These are phyloP conservation scores for Zygosaccharomyces sapae DNA, from an alignment of 1,139 yeast genomes.

Conservation along the genomic window DNA sequence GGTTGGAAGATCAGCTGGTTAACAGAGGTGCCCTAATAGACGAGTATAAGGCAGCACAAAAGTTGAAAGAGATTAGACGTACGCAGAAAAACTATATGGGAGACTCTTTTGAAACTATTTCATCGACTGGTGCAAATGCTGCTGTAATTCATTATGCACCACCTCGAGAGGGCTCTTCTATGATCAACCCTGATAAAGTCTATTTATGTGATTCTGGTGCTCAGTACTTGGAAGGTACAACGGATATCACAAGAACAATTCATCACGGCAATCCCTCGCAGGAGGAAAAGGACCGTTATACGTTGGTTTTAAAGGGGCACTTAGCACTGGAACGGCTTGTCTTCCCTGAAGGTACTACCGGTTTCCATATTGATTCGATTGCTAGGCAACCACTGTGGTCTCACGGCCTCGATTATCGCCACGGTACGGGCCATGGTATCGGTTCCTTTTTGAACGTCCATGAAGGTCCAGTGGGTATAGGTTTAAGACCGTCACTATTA, in stretches of 20 bases:
- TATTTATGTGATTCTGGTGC: constrained; percentile 92
- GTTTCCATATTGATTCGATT: constrained; percentile 73
- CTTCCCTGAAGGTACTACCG: constrained; percentile 87
- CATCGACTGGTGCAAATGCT: constrained; percentile 90
- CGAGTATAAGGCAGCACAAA: constrained; percentile 75
- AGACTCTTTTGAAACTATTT: constrained; percentile 85
- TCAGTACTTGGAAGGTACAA: constrained; percentile 91
- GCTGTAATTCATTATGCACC: constrained; percentile 93
- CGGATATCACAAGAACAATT: constrained; percentile 90
- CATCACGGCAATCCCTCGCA: constrained; percentile 69
- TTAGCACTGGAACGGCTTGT: constrained; percentile 69
- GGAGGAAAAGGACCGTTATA: constrained; percentile 71
- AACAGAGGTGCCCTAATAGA: constrained; percentile 57
- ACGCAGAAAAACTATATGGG: constrained; percentile 66
- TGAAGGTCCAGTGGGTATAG: constrained; percentile 94
- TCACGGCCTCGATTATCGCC: constrained; percentile 84
- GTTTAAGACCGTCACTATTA: constrained; percentile 47
- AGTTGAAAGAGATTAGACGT: constrained; percentile 60
- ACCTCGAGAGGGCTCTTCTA: constrained; percentile 52
- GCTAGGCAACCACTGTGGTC: constrained; percentile 91
- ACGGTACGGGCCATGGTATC: constrained; percentile 98
- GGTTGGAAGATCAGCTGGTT: constrained; percentile 71
- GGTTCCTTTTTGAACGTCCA: constrained; percentile 92
- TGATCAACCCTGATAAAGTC: constrained; percentile 70
- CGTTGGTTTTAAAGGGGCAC: constrained; percentile 89